Conservation (phyloP, 176 grass and related monocot genomes). For the Musa acuminata region DNA sequence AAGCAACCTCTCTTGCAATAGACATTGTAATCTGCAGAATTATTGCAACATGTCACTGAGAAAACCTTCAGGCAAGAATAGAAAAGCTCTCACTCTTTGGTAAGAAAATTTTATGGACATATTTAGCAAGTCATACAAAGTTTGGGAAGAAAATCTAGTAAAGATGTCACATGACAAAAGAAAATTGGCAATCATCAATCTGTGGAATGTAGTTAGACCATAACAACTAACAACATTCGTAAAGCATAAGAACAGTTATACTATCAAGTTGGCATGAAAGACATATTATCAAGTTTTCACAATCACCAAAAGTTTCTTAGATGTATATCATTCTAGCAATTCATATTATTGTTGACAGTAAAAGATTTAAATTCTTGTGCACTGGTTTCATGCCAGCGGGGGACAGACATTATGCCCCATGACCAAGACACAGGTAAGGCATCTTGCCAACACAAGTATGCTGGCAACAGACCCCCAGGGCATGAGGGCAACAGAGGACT, state of each 20-base stretch:
- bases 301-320: background rate
- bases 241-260: background rate
- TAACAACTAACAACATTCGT: background rate
- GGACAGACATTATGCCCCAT: background rate
- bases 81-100: background rate
- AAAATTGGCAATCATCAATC: too few relatives aligned
- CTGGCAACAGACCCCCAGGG: background rate
- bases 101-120: background rate
- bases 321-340: background rate
- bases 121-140: background rate
- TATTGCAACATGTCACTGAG: constrained; percentile 5
- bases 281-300: background rate
- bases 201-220: too few relatives aligned
- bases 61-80: background rate
- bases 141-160: background rate
- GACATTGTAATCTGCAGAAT: constrained; percentile 77
- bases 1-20: constrained; percentile 96
- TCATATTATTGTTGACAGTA: background rate
- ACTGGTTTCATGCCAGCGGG: background rate
- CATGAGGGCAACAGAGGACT: too few relatives aligned
- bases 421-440: background rate
- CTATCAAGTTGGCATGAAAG: background rate
- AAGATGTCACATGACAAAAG: background rate
- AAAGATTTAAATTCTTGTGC: background rate
- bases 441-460: background rate